Evolutionary conservation across 2,329 filamentous ascomycete species (phyloP), one percentile per base, ranked within the genome.

Genomic region (Sclerotinia minor): DNA sequence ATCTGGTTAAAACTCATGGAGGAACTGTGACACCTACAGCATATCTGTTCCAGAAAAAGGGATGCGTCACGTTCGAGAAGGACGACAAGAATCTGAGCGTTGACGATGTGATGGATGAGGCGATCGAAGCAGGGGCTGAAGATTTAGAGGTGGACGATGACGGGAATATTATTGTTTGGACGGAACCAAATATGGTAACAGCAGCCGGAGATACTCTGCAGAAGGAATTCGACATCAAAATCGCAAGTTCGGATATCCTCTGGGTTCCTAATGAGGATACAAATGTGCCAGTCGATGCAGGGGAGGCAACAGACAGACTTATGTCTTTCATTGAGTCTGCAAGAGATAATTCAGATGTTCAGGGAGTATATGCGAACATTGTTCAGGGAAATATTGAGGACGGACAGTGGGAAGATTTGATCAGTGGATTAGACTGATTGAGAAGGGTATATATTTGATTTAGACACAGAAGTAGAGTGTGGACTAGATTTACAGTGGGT

Each of bases 201-300:
- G 81, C 85, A 24, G 86, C 89, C 1, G 87, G 87, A 2, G 83
- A 90, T 69, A 81, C 82, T 17, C 76, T 97, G n/a, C 83, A 85
- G 5, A 83, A 85, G 71, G 81, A 84, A 49, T 83, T 91, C 26
- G 85, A 83, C 0, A 79, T 96, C 69, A 85, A 89, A 68, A 85
- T 96, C 57, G 81, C 90, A 67, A 89, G 87, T 72, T 87, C 88
- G 24, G 92, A 96, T 67, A 94, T 97, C 64, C 84, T 97, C 54
- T 97, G 92, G 89, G 86, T 89, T 69, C 86, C 92, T 0, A 95
- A 94, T 69, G 87, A 89, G 74, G 93, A 97, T 70, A 94, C 91
- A 0, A 86, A 86, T 76, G 86, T 91, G 24, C 81, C 82, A 9
- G 74, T 94, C 50, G 84, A 89, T 68, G 83, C 85, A 21, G 80